Evolutionary conservation across 441 rosid species (phyloP).

Genomic region (Melastoma candidum): DNA sequence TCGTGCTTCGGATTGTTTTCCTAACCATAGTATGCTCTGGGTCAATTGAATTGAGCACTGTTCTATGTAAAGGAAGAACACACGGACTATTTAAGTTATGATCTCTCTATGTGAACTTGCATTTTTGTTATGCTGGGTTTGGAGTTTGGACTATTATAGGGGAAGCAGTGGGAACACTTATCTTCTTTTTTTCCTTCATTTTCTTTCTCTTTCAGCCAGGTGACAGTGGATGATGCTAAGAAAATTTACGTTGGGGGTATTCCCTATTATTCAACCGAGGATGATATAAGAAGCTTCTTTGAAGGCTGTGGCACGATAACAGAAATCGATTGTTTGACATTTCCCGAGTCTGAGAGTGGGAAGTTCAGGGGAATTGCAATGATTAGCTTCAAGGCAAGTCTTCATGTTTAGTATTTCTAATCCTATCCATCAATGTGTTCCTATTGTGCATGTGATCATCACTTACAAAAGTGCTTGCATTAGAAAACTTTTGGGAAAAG

Average conservation of each 20-base stretch:
- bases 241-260: constrained; percentile 87
- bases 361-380: constrained; percentile 84
- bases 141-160: too few species aligned
- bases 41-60: too few species aligned
- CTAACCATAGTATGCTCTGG: too few species aligned
- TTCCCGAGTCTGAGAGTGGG: constrained; percentile 53
- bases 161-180: not conserved
- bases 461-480: too few species aligned
- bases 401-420: not conserved
- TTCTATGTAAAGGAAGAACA: too few species aligned
- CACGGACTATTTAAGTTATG: too few species aligned
- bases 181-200: constrained; percentile 2
- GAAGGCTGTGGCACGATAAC: constrained; percentile 73
- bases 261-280: constrained; percentile 77
- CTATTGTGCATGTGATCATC: too few species aligned
- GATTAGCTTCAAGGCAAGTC: constrained; percentile 56
- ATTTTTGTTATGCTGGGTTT: too few species aligned
- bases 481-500: too few species aligned
- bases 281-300: constrained; percentile 76
- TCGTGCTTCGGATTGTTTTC: too few species aligned
- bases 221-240: constrained; percentile 31
- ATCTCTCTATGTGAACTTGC: too few species aligned
- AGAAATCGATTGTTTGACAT: constrained; percentile 71
- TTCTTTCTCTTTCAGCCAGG: constrained; percentile 37
- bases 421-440: too few species aligned